Evolutionary conservation across 2,329 filamentous ascomycete species (phyloP), one percentile per base, ranked within the genome.

Genomic region (Truncatella angustata): DNA sequence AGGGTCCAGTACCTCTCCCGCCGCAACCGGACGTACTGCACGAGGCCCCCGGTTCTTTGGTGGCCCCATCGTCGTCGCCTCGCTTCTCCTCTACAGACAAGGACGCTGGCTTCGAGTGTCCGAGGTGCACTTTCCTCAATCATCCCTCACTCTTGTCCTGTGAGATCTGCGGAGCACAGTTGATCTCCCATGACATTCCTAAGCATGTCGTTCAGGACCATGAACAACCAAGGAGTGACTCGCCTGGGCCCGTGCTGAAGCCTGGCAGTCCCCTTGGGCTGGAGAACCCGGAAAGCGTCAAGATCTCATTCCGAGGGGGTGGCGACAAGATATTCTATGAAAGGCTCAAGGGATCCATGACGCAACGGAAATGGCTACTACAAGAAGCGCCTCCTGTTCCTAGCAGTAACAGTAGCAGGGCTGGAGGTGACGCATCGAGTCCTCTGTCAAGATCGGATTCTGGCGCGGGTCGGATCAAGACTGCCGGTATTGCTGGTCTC

Each of bases 321-420:
- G 94, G 94, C 1, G 93, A 92, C 55, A 93, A 91, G 70, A 87
- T 91, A 5, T 96, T 99, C 58, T 85, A 89, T 59, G 94, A 97
- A 61, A 82, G 92, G 44, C 77, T 99, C 2, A 97, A 96, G 64
- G 85, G 85, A 5, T 88, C 91, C 7, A 82, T 97, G 70, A 86
- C 91, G 2, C 94, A 99, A 68, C 84, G 94, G 12, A 97, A 97
- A 76, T 99, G 94, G 94, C 79, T 99, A 3, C 78, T 97, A 1
- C 88, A 94, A 51, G 87, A 89, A 63, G 94, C 94, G 1, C 94
- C 94, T 1, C 91, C 93, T 0, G 84, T 94, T 16, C 94, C 94
- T 1, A 87, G 80, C 56, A 80, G 82, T 26, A 76, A 68, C 30
- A 68, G 71, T 5, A 53, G 56, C 34, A n/a, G n/a, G n/a, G n/a